Evolutionary conservation across 768 basidiomycete species (phyloP), one percentile per base, ranked within the genome.

Genomic region (Phylloporus scabripes): DNA sequence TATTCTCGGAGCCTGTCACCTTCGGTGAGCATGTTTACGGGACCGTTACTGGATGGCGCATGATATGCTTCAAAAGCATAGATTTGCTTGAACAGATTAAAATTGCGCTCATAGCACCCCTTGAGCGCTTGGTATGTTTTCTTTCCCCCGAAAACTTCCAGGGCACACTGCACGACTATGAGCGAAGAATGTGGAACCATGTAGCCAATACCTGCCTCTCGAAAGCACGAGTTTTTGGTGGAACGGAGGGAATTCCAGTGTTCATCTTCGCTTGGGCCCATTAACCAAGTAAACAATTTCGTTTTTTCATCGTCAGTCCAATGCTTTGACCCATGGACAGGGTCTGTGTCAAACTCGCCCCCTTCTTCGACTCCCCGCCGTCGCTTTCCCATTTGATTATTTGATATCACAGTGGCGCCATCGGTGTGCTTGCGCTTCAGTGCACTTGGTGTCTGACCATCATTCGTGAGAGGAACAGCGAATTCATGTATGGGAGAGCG

Each of bases 251-350:
- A 70, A 55, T 82, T 85, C 82, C 87, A 90, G 51, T 87, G 84
- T 17, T 87, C 84, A 57, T 89, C 85, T 58, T 83, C 78, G 15
- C 75, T 75, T 11, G 68, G 69, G 18, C 77, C 85, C 80, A 90
- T 85, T 41, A 90, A 77, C 86, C 87, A 90, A 38, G 70, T 77
- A 65, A 90, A 90, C 40, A 90, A 71, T 53, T 77, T 80, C 12
- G 84, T 76, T 68, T 89, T 90, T 61, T 90, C 87, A 8, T 87
- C 85, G 62, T 88, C 87, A 0, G 85, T 85, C 87, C 87, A 90
- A 57, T 90, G 87, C 56, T 88, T 88, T 1, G 87, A 83, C 21
- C 87, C 87, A 51, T 79, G 77, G 4, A 69, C 75, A 8, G 65
- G 62, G 46, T 75, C 66, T 10, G 42, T 42, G 21, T 69, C 66